These are phyloP conservation scores for Dryadomyces quercus-mongolicae DNA, from an alignment of 2,329 filamentous ascomycete species.

Conservation along the genomic window DNA sequence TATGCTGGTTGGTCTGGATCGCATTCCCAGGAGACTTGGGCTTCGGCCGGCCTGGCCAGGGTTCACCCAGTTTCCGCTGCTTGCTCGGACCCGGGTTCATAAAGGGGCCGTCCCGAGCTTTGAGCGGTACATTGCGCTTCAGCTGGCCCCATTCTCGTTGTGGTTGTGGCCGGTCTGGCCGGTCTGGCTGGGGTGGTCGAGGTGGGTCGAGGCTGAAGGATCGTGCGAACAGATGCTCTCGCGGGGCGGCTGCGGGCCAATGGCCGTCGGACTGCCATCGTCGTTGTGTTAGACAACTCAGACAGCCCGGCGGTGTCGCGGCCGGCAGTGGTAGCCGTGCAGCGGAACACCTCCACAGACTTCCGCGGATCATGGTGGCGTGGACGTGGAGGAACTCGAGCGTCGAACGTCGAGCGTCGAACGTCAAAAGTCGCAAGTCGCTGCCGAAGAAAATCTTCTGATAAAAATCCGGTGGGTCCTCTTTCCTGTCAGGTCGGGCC, in stretches of 20 bases:
- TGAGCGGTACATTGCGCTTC: not conserved
- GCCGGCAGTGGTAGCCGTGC: not conserved
- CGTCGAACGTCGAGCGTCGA: not conserved
- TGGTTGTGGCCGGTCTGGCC: not conserved
- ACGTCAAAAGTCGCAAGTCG: not conserved
- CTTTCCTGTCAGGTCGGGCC: no score
- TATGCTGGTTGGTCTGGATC: no score
- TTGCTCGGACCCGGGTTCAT: no score
- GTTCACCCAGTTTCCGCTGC: no score
- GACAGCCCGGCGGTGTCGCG: not conserved
- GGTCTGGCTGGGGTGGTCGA: not conserved
- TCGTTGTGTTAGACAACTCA: not conserved
- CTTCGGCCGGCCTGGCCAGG: no score
- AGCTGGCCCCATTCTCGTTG: slow-evolving; percentile 1
- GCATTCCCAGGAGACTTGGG: no score
- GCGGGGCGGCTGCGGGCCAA: not conserved
- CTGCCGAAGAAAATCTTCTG: not conserved
- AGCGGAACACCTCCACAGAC: not conserved
- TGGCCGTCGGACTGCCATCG: slow-evolving; percentile 5
- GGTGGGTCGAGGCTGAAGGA: not conserved
- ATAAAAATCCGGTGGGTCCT: not conserved
- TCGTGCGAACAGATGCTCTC: not conserved
- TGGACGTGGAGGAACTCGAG: not conserved
- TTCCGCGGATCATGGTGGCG: slow-evolving; percentile 8
- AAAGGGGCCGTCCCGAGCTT: no score